These are phyloP conservation scores for Musa schizocarpa DNA, from an alignment of 176 grass and related monocot genomes.

Conservation along the genomic window DNA sequence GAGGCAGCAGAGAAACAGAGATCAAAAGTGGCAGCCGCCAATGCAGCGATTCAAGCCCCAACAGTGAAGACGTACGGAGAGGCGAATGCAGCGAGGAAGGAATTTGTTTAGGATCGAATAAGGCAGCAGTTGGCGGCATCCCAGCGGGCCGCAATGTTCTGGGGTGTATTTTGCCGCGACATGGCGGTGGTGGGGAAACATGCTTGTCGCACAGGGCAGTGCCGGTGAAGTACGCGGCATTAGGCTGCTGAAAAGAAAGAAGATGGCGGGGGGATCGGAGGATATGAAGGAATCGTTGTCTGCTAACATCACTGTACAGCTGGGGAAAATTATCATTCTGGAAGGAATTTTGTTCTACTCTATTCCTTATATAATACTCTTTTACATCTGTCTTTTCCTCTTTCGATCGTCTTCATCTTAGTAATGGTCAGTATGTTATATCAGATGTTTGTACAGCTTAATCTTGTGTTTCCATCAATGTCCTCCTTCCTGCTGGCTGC, in stretches of 20 bases:
- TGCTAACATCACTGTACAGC: neutral
- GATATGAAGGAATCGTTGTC: neutral
- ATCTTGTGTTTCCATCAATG: neutral
- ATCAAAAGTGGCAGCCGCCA: slow-evolving; percentile 23
- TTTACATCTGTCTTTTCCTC: neutral
- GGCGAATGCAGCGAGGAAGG: neutral
- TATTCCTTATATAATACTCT: too few relatives aligned
- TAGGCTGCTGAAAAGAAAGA: slow-evolving; percentile 61
- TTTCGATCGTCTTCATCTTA: neutral
- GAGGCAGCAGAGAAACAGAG: slow-evolving; percentile 45
- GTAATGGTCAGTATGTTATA: neutral
- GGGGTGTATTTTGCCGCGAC: slow-evolving; percentile 86
- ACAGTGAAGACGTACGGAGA: neutral
- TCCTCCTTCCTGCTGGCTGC: too few relatives aligned
- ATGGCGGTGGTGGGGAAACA: slow-evolving; percentile 75
- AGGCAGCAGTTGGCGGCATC: neutral
- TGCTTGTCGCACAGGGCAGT: slow-evolving; percentile 60
- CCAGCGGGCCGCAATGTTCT: slow-evolving; percentile 41
- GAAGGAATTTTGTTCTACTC: slow-evolving; percentile 42
- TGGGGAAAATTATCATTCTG: slow-evolving; percentile 6
- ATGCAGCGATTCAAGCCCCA: neutral
- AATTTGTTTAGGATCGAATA: neutral
- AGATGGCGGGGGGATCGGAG: neutral
- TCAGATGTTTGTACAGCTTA: slow-evolving; percentile 11
- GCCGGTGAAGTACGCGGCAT: slow-evolving; percentile 73